Percentiles rank a stretch among this genome's conserved stretches.
phyloP scores from a whole-genome alignment of 2,329 filamentous ascomycete species.

The Neoascochyta sp. region DNA sequence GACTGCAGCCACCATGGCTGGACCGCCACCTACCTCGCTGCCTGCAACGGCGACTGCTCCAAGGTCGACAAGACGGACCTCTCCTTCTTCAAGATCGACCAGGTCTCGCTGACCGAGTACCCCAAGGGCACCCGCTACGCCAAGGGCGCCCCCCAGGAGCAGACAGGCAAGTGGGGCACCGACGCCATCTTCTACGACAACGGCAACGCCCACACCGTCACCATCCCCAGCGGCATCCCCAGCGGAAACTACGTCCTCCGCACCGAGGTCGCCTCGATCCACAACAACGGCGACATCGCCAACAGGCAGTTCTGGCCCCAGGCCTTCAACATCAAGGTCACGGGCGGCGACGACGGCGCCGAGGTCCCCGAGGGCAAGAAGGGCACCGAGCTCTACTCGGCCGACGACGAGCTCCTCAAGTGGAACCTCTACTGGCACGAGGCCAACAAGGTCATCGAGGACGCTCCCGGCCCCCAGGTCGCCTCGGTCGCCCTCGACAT shows the following conservation, averaged over 20 bases:
- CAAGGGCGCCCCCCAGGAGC: conserved; percentile 15
- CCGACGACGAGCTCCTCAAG: conserved; percentile 24
- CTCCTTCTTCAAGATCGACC: conserved; percentile 36
- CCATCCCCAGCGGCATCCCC: conserved; percentile 30
- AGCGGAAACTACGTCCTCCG: conserved; percentile 36
- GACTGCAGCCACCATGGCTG: conserved; percentile 34
- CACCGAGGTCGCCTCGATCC: conserved; percentile 34
- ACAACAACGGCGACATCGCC: conserved; percentile 32
- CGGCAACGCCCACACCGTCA: conserved; percentile 29
- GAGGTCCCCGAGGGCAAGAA: conserved; percentile 24
- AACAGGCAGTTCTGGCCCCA: conserved; percentile 37
- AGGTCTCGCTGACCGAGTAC: conserved; percentile 27
- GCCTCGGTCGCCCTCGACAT: conserved; percentile 14
- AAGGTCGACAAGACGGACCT: conserved; percentile 29
- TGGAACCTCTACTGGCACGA: conserved; percentile 32
- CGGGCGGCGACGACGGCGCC: conserved; percentile 24
- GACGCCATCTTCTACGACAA: conserved; percentile 36
- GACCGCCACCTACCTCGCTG: conserved; percentile 31
- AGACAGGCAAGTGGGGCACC: conserved; percentile 32
- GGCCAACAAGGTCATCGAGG: conserved; percentile 18
- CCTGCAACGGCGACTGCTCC: conserved; percentile 34
- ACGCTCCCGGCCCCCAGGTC: conserved; percentile 21
- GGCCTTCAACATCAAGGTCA: conserved; percentile 35
- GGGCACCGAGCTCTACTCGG: conserved; percentile 30
- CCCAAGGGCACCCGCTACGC: conserved; percentile 24